Evolutionary conservation across 345 rosid genomes (phyloP), one percentile per base, ranked within the genome.

Genomic region (Boechera retrofracta): DNA sequence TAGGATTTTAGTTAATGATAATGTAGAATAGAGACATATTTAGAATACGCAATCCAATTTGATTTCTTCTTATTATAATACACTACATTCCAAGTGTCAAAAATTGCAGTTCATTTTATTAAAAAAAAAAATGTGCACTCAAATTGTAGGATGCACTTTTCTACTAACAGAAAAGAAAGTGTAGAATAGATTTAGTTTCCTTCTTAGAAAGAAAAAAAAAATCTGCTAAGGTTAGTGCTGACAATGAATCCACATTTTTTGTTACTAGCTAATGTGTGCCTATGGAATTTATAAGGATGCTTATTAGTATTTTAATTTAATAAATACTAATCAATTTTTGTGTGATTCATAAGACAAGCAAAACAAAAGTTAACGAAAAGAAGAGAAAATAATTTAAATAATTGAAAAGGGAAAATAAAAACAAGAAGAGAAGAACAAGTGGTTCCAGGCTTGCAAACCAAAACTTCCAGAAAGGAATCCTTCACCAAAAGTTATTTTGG

Each of bases 401-500:
- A 58, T 53, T n/a, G 10, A 49, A 62, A 71, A 18, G 31, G 32
- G 24, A 48, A 3, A 48, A 48, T 2, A 48, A 48, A 67, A 29
- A 44, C 61, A 77, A 77, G 73, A 67, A 2, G 78, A 67, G 60
- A 61, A 12, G 16, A 79, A 68, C 78, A 74, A 79, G 79, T 79
- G 75, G 82, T 79, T 79, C 82, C 82, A 79, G 82, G 82, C 82
- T 79, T 79, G 79, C 82, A 73, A 74, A 62, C 82, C 82, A 79
- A 73, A 79, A 79, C 82, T 68, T 79, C 82, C 82, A 79, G 71
- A 67, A 73, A 79, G 82, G 82, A 79, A 79, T 79, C 75, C 82
- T 79, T 74, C 82, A 79, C 82, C 78, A 79, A 79, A 79, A 73
- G 77, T 79, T 73, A 73, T 79, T 54, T 73, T 41, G 55, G 68